phyloP scores from a whole-genome alignment of 495 filamentous ascomycete species.

The Clohesyomyces aquaticus region DNA sequence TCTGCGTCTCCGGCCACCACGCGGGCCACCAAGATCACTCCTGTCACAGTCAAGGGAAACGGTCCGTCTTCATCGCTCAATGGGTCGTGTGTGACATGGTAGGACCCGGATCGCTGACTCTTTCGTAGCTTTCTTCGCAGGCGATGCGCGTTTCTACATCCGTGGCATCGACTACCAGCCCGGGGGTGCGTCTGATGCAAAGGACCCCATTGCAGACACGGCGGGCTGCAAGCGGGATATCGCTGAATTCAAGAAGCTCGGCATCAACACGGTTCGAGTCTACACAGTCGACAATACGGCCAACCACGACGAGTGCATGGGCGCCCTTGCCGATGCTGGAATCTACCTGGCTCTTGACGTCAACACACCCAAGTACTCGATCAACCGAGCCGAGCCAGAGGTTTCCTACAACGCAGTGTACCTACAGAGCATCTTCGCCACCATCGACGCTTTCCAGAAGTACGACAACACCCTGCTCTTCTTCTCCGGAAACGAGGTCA shows the following conservation, averaged over 20 bases:
- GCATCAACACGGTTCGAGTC: conserved; percentile 88
- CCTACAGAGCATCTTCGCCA: conserved; percentile 90
- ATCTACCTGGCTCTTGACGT: conserved; percentile 92
- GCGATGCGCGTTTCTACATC: conserved; percentile 83
- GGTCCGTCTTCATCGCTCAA: not conserved
- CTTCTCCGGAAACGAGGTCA: conserved; percentile 97
- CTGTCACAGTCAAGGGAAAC: conserved; percentile 36
- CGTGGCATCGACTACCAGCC: conserved; percentile 96
- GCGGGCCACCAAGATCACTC: conserved; percentile 29
- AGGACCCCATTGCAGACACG: conserved; percentile 78
- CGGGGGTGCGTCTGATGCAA: conserved; percentile 73
- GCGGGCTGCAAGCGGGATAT: conserved; percentile 80
- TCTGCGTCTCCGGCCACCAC: conserved; percentile 36
- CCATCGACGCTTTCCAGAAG: conserved; percentile 82
- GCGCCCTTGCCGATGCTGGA: conserved; percentile 49
- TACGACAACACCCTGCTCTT: conserved; percentile 91
- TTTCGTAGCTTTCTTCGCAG: conserved; percentile 79
- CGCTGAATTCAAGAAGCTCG: conserved; percentile 77
- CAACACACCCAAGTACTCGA: conserved; percentile 76
- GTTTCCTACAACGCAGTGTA: conserved; percentile 90
- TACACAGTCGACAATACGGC: conserved; percentile 90
- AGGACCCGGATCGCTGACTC: conserved; percentile 38
- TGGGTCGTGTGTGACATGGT: not conserved
- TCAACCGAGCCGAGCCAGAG: conserved; percentile 76
- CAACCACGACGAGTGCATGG: conserved; percentile 67